Evolutionary conservation across 139 green algal species (phyloP), one percentile per base, ranked within the genome.

Genomic region (Asterochloris sp.): DNA sequence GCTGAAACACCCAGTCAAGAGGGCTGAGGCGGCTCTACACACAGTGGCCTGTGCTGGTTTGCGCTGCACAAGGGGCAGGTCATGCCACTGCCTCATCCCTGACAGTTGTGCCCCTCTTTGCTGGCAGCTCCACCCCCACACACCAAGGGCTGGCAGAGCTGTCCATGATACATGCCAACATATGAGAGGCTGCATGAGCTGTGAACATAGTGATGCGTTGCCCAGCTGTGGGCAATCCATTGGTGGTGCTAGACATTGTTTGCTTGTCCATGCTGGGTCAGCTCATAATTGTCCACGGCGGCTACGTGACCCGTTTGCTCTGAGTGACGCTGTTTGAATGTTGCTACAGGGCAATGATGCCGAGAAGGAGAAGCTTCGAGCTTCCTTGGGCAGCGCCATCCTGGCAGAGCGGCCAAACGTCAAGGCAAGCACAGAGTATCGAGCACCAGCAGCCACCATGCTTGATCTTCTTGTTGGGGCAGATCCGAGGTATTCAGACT

Each of bases 341-440:
- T 28, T 73, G 11, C 21, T 82, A 89, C 77, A 84, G 81, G 29
- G 62, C 27, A 64, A 64, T 12, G 90, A 94, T 80, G 11, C 77
- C 12, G 91, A 99, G 61, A 91, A 94, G 86, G 91, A 95, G 60
- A 94, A 95, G 78, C 89, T 99, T 73, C 92, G 95, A 63, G 88
- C 78, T n/a, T 82, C 83, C 12, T 83, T 98, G 21, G 91, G 89
- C 47, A 88, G 83, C 26, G 94, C 91, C 19, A 98, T 99, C 78
- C 76, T 98, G 68, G 91, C 90, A 76, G 96, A 98, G 84, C 96
- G 96, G 85, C 96, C 96, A 26, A 97, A 98, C 82, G 92, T 98
- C 26, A 97, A 96, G 89, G 91, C 93, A 24, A 47, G 79, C 10
- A 71, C 21, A 54, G 38, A 54, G 38, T 54, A 54, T 6, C 6